These are phyloP conservation scores for Rosa chinensis DNA, from an alignment of 306 rosid genomes.

Conservation along the genomic window DNA sequence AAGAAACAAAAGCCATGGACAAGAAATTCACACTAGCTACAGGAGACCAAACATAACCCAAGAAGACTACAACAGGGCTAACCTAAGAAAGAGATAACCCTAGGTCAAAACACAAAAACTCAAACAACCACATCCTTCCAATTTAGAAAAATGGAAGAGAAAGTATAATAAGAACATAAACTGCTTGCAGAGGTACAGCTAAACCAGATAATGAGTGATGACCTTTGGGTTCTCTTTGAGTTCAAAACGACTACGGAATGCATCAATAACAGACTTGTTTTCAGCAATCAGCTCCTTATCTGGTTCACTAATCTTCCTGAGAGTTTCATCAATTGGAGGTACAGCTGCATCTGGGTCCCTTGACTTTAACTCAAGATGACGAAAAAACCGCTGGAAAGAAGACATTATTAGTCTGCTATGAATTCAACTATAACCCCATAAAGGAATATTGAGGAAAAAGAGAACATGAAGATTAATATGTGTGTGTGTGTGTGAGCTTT, in stretches of 20 bases:
- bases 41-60: not conserved
- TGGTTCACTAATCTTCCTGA: slow-evolving; percentile 71
- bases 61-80: not conserved
- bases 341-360: slow-evolving; percentile 69
- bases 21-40: not conserved
- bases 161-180: slow-evolving; percentile 1
- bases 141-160: not conserved
- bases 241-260: slow-evolving; percentile 48
- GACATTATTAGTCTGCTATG: slow-evolving; percentile 8
- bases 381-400: slow-evolving; percentile 72
- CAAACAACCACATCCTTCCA: not conserved
- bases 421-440: slow-evolving; percentile 16
- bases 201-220: not conserved
- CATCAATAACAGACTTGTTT: slow-evolving; percentile 46
- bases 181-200: not conserved
- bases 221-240: slow-evolving; percentile 65
- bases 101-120: not conserved
- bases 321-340: slow-evolving; percentile 76
- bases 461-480: not conserved
- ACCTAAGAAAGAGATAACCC: not conserved
- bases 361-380: slow-evolving; percentile 67
- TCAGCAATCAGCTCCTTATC: slow-evolving; percentile 55
- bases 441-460: not conserved
- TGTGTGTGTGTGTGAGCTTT: not conserved
- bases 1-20: not conserved